phyloP scores from a whole-genome alignment of 805 yeast genomes.

The Candida caryicola region DNA sequence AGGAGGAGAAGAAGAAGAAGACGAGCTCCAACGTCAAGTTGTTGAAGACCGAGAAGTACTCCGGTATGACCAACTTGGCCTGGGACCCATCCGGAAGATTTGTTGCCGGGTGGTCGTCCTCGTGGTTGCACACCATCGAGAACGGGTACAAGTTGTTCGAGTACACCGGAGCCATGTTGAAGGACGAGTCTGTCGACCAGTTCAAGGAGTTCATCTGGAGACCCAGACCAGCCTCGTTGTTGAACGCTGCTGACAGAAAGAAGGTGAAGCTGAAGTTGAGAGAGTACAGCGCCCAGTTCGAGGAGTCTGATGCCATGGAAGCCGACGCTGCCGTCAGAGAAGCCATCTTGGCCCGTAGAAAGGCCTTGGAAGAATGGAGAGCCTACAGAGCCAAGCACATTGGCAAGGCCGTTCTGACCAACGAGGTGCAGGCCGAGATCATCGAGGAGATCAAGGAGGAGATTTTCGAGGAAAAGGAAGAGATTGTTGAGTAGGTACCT shows the following conservation, averaged over 20 bases:
- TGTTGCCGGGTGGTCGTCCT: conserved; percentile 82
- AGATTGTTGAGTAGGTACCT: conserved; percentile 49
- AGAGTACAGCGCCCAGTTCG: conserved; percentile 89
- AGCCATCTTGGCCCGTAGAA: conserved; percentile 79
- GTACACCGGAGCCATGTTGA: conserved; percentile 71
- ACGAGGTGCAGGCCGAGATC: conserved; percentile 50
- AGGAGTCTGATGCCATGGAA: conserved; percentile 93
- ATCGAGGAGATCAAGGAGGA: conserved; percentile 78
- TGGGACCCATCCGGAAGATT: conserved; percentile 98
- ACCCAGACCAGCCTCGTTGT: conserved; percentile 85
- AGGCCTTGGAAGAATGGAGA: conserved; percentile 80
- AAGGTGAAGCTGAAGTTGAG: conserved; percentile 85
- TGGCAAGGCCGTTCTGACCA: conserved; percentile 39
- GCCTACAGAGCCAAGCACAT: conserved; percentile 59
- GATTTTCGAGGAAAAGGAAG: conserved; percentile 68
- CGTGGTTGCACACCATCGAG: conserved; percentile 79
- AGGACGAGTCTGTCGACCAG: conserved; percentile 75
- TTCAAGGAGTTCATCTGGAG: conserved; percentile 94
- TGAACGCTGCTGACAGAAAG: conserved; percentile 78
- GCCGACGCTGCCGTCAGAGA: conserved; percentile 90
- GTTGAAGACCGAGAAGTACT: conserved; percentile 60
- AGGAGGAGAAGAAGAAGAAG: conserved; percentile 60
- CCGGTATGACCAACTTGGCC: conserved; percentile 75
- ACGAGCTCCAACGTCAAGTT: conserved; percentile 58
- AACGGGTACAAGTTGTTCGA: conserved; percentile 90